Conservation (phyloP, 2,329 filamentous ascomycete genomes). For the Cordyceps javanica region DNA sequence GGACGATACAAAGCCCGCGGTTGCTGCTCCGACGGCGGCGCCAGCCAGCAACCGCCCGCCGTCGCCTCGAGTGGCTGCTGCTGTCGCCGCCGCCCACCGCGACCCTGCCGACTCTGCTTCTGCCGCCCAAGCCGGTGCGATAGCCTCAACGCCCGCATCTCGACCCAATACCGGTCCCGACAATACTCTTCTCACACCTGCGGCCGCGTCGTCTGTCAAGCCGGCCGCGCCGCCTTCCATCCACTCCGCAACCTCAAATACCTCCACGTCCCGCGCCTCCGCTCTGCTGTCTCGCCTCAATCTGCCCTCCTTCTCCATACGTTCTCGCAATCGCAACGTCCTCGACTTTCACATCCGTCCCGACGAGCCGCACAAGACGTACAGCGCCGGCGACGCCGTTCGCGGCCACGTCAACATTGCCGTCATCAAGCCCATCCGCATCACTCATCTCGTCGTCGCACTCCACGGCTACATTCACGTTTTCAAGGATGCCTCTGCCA, state of each 20-base stretch:
- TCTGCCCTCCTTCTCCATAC: constrained; percentile 43
- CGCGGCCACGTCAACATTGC: constrained; percentile 66
- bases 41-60: background rate
- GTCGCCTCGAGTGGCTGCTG: background rate
- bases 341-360: constrained; percentile 73
- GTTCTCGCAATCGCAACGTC: constrained; percentile 55
- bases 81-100: background rate
- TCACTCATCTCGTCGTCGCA: constrained; percentile 74
- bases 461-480: constrained; percentile 76
- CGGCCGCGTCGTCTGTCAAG: constrained; percentile 30
- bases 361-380: constrained; percentile 71
- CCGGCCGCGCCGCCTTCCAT: constrained; percentile 19
- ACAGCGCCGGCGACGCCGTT: constrained; percentile 68
- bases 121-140: background rate
- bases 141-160: constrained; percentile 13
- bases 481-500: constrained; percentile 61
- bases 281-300: constrained; percentile 47
- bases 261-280: constrained; percentile 22
- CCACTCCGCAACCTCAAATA: constrained; percentile 14
- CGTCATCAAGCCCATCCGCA: constrained; percentile 65
- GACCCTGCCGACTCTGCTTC: background rate
- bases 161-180: constrained; percentile 9
- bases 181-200: background rate
- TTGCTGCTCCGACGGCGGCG: background rate
- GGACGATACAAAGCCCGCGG: background rate